Evolutionary conservation across 176 grass and related monocot species (phyloP).

Genomic region (Dactylis glomerata): DNA sequence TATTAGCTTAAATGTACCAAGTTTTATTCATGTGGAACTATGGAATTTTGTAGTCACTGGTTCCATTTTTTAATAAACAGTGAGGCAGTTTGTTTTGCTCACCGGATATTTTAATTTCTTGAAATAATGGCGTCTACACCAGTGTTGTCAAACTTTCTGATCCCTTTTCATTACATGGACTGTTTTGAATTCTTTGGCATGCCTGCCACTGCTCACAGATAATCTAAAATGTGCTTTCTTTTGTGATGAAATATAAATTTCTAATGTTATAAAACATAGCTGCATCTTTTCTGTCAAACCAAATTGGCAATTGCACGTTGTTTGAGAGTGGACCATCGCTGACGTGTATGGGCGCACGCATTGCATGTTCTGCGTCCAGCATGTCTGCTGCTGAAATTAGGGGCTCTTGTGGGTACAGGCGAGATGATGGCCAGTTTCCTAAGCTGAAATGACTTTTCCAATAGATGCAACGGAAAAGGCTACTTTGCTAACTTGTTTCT

Average conservation of each 20-base stretch:
- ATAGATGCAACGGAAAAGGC: too few species aligned
- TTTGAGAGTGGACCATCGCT: not conserved
- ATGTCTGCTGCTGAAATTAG: not conserved
- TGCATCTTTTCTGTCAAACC: not conserved
- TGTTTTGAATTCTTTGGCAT: not conserved
- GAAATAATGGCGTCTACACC: not conserved
- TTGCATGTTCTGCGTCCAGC: not conserved
- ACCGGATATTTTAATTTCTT: not conserved
- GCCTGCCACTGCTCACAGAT: not conserved
- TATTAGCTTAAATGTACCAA: not conserved
- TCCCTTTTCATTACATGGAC: not conserved
- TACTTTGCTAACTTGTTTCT: too few species aligned
- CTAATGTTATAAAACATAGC: not conserved
- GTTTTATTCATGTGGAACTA: conserved; percentile 5
- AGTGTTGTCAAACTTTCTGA: not conserved
- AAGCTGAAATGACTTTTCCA: not conserved
- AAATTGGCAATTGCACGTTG: not conserved
- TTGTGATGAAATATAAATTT: too few species aligned
- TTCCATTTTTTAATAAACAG: conserved; percentile 18
- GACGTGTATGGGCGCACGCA: not conserved
- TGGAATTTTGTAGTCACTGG: conserved; percentile 49
- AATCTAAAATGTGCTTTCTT: not conserved
- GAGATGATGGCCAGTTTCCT: not conserved
- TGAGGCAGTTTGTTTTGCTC: not conserved
- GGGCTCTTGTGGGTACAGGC: not conserved